A percentile compares a stretch with the other conserved stretches of the same genome.
phyloP scores from a whole-genome alignment of 2,329 filamentous ascomycete genomes.

The Ascochyta rabiei region DNA sequence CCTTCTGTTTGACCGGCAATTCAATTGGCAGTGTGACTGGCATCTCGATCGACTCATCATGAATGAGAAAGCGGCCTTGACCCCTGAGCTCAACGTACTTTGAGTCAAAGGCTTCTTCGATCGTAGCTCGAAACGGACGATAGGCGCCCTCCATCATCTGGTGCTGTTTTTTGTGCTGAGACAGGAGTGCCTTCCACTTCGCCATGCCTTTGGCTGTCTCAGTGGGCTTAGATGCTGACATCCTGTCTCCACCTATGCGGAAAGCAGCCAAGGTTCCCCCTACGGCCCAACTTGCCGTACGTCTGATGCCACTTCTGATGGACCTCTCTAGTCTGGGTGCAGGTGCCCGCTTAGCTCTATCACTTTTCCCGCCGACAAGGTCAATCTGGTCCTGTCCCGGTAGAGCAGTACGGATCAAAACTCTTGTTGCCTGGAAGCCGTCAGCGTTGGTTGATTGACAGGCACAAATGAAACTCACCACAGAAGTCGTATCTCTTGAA shows the following conservation, averaged over 20 bases:
- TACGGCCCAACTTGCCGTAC: background rate
- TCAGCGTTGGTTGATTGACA: background rate
- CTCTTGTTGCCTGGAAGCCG: background rate
- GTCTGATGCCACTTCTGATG: background rate
- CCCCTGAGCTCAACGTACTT: conserved; percentile 6
- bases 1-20: background rate
- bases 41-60: background rate
- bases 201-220: background rate
- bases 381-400: background rate
- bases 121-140: conserved; percentile 1
- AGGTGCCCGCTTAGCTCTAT: background rate
- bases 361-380: background rate
- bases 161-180: background rate
- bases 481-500: background rate
- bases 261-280: background rate
- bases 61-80: conserved; percentile 1
- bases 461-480: background rate
- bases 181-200: background rate
- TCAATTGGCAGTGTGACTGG: background rate
- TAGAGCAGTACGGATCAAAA: background rate
- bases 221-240: background rate
- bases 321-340: background rate
- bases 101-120: conserved; percentile 1
- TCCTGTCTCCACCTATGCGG: background rate
- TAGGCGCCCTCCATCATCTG: background rate